phyloP scores from a whole-genome alignment of 768 basidiomycete species.

The Rhizopogon vulgaris region DNA sequence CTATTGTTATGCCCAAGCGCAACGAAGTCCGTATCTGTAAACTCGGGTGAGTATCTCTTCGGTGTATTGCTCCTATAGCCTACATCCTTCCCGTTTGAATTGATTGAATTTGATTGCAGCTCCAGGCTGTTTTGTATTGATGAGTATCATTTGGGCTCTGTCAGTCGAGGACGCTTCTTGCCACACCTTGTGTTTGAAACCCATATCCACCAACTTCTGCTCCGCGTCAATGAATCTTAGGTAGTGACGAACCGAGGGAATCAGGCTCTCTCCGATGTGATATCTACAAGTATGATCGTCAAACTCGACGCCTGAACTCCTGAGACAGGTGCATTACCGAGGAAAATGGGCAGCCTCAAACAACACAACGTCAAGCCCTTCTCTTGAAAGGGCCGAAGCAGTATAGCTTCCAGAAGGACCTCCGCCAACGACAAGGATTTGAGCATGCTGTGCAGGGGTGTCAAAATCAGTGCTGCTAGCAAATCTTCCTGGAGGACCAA shows the following conservation, averaged over 20 bases:
- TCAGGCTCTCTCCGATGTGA: constrained; percentile 42
- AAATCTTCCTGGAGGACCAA: background rate
- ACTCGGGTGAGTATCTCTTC: background rate
- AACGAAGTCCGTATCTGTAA: constrained; percentile 54
- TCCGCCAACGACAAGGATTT: constrained; percentile 48
- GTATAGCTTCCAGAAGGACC: constrained; percentile 55
- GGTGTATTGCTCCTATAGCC: constrained; percentile 15
- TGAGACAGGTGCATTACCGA: constrained; percentile 26
- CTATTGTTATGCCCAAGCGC: constrained; percentile 40
- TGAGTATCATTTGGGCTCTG: background rate
- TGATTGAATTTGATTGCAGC: constrained; percentile 55
- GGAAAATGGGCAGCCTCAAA: constrained; percentile 53
- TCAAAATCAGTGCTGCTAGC: background rate
- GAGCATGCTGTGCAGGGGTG: constrained; percentile 12
- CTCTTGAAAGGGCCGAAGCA: constrained; percentile 49
- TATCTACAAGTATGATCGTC: constrained; percentile 24
- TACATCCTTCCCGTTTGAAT: constrained; percentile 52
- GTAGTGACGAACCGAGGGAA: constrained; percentile 47
- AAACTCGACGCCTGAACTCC: background rate
- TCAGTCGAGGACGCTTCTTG: constrained; percentile 16
- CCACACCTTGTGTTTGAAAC: constrained; percentile 43
- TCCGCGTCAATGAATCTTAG: constrained; percentile 47
- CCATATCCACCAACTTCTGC: constrained; percentile 33
- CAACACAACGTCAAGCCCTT: constrained; percentile 51
- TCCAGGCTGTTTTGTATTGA: constrained; percentile 40